phyloP scores from a whole-genome alignment of 352 stramenopile species.

The Plasmopara viticola region DNA sequence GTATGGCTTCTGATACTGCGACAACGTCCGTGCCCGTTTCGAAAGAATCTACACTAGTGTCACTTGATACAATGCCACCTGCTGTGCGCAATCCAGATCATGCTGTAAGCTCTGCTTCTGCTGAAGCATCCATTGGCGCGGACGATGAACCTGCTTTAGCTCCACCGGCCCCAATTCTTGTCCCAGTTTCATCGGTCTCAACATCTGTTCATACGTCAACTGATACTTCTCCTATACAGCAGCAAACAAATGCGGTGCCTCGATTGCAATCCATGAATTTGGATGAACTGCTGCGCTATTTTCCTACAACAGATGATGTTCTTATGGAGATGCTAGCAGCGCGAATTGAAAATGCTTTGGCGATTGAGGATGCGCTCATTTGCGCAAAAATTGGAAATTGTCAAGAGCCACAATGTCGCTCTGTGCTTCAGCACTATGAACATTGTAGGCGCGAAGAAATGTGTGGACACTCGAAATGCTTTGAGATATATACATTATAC shows the following conservation, averaged over 20 bases:
- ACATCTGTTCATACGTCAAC: background rate
- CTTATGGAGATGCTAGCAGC: conserved; percentile 21
- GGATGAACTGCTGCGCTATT: conserved; percentile 27
- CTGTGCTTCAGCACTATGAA: conserved; percentile 23
- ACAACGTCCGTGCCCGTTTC: background rate
- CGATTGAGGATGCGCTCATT: conserved; percentile 35
- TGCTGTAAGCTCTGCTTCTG: background rate
- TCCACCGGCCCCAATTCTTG: conserved; percentile 1
- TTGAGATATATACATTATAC: conserved; percentile 19
- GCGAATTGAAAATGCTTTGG: conserved; percentile 25
- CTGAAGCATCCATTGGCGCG: too few species aligned
- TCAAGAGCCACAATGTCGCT: conserved; percentile 19
- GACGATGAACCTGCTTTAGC: background rate
- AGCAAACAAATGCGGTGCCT: background rate
- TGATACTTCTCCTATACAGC: conserved; percentile 1
- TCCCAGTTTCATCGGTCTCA: conserved; percentile 5
- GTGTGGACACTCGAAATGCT: conserved; percentile 26
- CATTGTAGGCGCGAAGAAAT: conserved; percentile 29
- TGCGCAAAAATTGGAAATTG: conserved; percentile 32
- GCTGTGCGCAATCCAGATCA: background rate
- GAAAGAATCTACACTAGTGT: background rate
- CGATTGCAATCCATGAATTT: conserved; percentile 15
- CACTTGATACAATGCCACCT: too few species aligned
- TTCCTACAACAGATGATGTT: conserved; percentile 22
- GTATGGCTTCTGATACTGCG: background rate